Base-by-base conservation (phyloP, 768 basidiomycete species). In the Auricularia auricula-judae region DNA sequence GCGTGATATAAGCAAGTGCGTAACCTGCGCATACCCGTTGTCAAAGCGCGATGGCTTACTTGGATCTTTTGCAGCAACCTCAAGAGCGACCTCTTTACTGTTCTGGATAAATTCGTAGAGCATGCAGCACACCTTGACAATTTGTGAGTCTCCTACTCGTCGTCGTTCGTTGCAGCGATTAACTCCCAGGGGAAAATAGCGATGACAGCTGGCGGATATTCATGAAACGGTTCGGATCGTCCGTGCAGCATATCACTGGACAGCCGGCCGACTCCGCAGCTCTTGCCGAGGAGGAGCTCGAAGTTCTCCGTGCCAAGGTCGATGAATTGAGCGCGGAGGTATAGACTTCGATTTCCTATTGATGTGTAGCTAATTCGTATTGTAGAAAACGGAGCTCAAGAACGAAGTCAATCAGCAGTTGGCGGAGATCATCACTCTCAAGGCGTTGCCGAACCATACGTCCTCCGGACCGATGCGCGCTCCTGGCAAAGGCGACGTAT, bases 291-390 rank as follows among this genome's bases (percentile, higher is more conserved):
- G 80, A 84, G 63, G 88, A 91, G 71, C 73, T 87, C 2, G 85
- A 85, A 66, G 74, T 74, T 3, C 75, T 93, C 54, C 81, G 84
- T 11, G 71, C 70, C 8, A 81, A 83, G 70, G 81, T 89, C 0
- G 86, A 88, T 36, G 79, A 84, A 62, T 79, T 92, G 3, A 83
- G 75, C 51, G 82, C 82, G 60, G 88, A 92, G 81, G 88, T 88
- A 67, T 60, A 75, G 68, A 14, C n/a, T 4, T 54, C 3, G 23
- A 29, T 21, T 59, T 14, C 1, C 61, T 59, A 62, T 29, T 21
- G 56, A 11, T 5, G 39, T 33, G 44, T 2, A 42, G 18, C 62
- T 42, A 18, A 43, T 64, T 53, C 43, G 10, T n/a, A 1, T 39
- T 18, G 36, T 65, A 88, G 87, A 77, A 83, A 36, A 76, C 75